phyloP scores from a whole-genome alignment of 305 asterid genomes.

The Caryopteris hybrid region DNA sequence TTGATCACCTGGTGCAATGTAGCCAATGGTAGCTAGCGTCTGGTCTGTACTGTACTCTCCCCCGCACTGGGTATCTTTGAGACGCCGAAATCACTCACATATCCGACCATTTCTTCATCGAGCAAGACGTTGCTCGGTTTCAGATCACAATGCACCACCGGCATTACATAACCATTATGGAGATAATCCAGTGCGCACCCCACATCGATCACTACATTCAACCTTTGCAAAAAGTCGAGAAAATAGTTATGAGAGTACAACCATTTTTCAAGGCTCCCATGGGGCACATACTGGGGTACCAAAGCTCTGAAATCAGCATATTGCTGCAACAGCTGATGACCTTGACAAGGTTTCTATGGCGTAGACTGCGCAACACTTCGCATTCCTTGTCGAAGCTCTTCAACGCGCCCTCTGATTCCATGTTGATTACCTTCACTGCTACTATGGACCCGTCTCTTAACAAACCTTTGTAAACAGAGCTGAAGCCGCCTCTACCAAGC shows the following conservation, averaged over 20 bases:
- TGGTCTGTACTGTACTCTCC: slow-evolving; percentile 16
- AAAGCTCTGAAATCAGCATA: slow-evolving; percentile 11
- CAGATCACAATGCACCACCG: slow-evolving; percentile 41
- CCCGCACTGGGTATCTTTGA: slow-evolving; percentile 25
- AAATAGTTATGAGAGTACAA: slow-evolving; percentile 9
- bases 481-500: slow-evolving; percentile 11
- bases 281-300: slow-evolving; percentile 10
- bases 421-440: slow-evolving; percentile 26
- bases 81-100: slow-evolving; percentile 37
- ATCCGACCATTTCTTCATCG: slow-evolving; percentile 29
- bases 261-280: slow-evolving; percentile 18
- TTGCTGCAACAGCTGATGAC: slow-evolving; percentile 12
- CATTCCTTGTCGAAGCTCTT: slow-evolving; percentile 19
- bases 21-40: slow-evolving; percentile 42
- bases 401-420: slow-evolving; percentile 10
- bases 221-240: not conserved
- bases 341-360: slow-evolving; percentile 3
- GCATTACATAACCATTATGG: slow-evolving; percentile 8
- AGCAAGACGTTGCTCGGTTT: slow-evolving; percentile 41
- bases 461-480: slow-evolving; percentile 18
- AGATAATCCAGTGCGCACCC: slow-evolving; percentile 15
- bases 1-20: slow-evolving; percentile 39
- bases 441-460: slow-evolving; percentile 7
- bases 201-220: slow-evolving; percentile 17
- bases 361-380: slow-evolving; percentile 5